phyloP scores from a whole-genome alignment of 176 grass and related monocot species.

The Ensete ventricosum region DNA sequence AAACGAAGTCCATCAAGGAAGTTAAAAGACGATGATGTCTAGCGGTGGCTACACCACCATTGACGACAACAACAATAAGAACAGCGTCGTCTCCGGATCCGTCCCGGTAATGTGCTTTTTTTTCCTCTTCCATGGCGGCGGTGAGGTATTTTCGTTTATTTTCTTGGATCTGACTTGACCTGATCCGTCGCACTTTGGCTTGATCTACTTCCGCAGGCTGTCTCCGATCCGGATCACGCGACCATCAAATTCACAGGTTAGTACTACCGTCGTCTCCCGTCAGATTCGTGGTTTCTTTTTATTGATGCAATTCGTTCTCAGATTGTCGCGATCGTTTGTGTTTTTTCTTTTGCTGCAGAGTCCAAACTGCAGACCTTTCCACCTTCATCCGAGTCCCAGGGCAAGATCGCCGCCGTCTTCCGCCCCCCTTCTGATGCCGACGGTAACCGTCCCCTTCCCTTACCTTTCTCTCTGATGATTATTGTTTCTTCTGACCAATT shows the following conservation, averaged over 20 bases:
- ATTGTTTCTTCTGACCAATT: background rate
- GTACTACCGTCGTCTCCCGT: background rate
- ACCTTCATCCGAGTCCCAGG: slow-evolving; percentile 51
- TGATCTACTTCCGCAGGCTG: slow-evolving; percentile 32
- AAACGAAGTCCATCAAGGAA: no score
- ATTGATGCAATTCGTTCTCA: background rate
- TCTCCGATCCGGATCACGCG: slow-evolving; percentile 52
- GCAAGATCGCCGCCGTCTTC: slow-evolving; percentile 85
- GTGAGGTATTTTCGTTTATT: background rate
- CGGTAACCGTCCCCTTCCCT: slow-evolving; percentile 47
- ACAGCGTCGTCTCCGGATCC: slow-evolving; percentile 53
- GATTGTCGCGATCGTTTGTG: background rate
- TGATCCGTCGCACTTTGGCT: background rate
- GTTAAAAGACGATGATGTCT: slow-evolving; percentile 66
- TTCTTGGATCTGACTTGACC: background rate
- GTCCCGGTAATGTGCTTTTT: slow-evolving; percentile 43
- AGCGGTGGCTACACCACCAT: slow-evolving; percentile 77
- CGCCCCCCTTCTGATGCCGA: slow-evolving; percentile 89
- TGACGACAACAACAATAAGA: slow-evolving; percentile 36
- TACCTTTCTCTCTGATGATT: background rate
- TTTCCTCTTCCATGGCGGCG: background rate
- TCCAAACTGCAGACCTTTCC: slow-evolving; percentile 93
- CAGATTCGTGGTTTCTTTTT: background rate
- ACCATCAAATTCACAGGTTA: slow-evolving; percentile 61
- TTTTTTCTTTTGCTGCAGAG: slow-evolving; percentile 28